Base-by-base conservation (phyloP, 2,329 filamentous ascomycete species). In the Pseudocercospora ulei region DNA sequence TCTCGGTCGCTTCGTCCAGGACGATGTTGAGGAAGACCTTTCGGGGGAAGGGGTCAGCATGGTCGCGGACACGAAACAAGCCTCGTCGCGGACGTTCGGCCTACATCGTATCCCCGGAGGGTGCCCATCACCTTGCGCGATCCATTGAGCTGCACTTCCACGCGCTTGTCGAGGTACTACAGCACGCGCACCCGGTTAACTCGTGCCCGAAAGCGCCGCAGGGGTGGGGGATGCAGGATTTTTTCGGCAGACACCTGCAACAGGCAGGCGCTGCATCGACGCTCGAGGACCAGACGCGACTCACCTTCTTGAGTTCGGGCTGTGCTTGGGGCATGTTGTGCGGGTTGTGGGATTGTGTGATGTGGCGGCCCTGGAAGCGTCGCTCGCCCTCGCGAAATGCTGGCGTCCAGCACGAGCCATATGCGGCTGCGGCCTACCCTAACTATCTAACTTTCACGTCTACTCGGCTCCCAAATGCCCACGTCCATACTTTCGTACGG, bases 11-110 rank as follows among this genome's bases (percentile, higher is more conserved):
- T 55, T 98, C 90, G 63, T 98, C 92, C 14, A 98, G 75, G 27
- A 98, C 90, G 59, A 98, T 86, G 67, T 98, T 98, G 59, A 98
- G 71, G 68, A 96, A 98, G 47, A 96, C 87, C 88, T 95, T n/a
- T n/a, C 3, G 25, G 12, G 19, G 12, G 30, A 14, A 34, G 8
- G n/a, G 31, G 22, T 2, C 18, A 24, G 19, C 13, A 23, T 2
- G 16, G 13, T 8, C n/a, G n/a, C n/a, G n/a, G n/a, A n/a, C n/a
- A n/a, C n/a, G n/a, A n/a, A n/a, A n/a, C n/a, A n/a, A n/a, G n/a
- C n/a, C n/a, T n/a, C n/a, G n/a, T n/a, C n/a, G n/a, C n/a, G n/a
- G n/a, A n/a, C n/a, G n/a, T n/a, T n/a, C n/a, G 13, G 57, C 80
- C 51, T 68, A 95, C 90, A 77, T 98, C 90, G 65, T 96, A 98